Evolutionary conservation across 768 basidiomycete species (phyloP).

Genomic region (Trametes sanguinea): DNA sequence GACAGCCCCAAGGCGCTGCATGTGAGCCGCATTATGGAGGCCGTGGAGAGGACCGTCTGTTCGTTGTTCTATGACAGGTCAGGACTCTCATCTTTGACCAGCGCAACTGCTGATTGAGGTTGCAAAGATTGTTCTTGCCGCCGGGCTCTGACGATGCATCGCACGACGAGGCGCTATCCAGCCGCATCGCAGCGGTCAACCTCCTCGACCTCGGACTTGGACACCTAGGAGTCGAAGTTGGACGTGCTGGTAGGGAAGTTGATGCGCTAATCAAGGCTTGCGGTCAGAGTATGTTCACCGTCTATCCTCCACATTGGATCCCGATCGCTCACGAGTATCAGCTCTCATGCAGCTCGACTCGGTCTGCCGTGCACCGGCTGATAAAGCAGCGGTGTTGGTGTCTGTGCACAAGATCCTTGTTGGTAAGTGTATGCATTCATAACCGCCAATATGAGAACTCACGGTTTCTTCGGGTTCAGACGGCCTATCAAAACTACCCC

Average conservation of each 20-base stretch:
- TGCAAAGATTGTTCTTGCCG: slow-evolving; percentile 72
- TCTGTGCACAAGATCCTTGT: slow-evolving; percentile 85
- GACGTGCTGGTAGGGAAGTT: slow-evolving; percentile 49
- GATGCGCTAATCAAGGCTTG: slow-evolving; percentile 69
- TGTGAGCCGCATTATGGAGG: slow-evolving; percentile 65
- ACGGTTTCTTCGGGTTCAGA: slow-evolving; percentile 42
- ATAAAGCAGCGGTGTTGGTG: slow-evolving; percentile 82
- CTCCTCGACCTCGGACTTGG: slow-evolving; percentile 86
- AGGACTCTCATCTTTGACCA: slow-evolving; percentile 21
- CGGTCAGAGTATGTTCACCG: slow-evolving; percentile 64
- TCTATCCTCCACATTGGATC: background rate
- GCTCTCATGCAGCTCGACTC: slow-evolving; percentile 56
- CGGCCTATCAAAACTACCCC: slow-evolving; percentile 72
- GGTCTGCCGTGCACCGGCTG: slow-evolving; percentile 59
- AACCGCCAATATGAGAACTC: background rate
- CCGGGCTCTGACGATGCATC: slow-evolving; percentile 73
- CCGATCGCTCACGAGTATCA: slow-evolving; percentile 28
- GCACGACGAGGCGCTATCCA: slow-evolving; percentile 89
- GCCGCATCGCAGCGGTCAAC: slow-evolving; percentile 88
- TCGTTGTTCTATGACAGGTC: slow-evolving; percentile 84
- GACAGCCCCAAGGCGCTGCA: slow-evolving; percentile 43
- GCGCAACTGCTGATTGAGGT: background rate
- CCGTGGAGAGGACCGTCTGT: slow-evolving; percentile 72
- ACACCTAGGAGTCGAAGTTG: slow-evolving; percentile 86
- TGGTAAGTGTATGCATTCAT: slow-evolving; percentile 48